Conservation (phyloP, 805 yeast species). For the Teunomyces lycoperdinae region DNA sequence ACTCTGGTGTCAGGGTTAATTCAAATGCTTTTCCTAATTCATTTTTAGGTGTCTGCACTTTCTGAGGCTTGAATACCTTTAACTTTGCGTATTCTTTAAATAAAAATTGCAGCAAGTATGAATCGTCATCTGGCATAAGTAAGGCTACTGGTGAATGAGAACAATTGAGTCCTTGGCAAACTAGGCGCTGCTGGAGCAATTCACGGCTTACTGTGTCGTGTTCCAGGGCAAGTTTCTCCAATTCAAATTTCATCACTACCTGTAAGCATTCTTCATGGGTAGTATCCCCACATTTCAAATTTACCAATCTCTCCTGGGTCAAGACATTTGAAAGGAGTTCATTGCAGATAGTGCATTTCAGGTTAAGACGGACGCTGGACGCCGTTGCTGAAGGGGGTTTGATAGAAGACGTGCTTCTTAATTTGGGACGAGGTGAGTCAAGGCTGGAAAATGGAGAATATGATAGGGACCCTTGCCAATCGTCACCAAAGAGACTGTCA, state of each 20-base stretch:
- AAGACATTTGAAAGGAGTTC: conserved; percentile 47
- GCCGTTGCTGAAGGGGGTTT: conserved; percentile 11
- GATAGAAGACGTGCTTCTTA: conserved; percentile 20
- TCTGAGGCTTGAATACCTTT: background rate
- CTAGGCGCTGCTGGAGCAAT: background rate
- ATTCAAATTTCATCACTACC: conserved; percentile 21
- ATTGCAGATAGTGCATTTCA: conserved; percentile 49
- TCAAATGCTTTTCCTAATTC: background rate
- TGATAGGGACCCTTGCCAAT: background rate
- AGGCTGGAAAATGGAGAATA: background rate
- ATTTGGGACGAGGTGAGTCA: conserved; percentile 14
- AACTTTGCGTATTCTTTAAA: conserved; percentile 1
- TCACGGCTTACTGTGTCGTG: background rate
- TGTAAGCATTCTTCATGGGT: conserved; percentile 59
- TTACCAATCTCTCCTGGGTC: conserved; percentile 44
- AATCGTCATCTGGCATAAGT: background rate
- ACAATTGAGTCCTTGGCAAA: background rate
- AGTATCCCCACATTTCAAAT: conserved; percentile 52
- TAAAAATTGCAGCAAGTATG: conserved; percentile 1
- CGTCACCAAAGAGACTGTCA: background rate
- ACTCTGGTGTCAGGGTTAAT: background rate
- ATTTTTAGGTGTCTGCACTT: background rate
- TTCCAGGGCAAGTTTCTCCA: conserved; percentile 5
- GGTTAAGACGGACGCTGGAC: conserved; percentile 1
- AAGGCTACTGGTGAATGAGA: background rate